Percentiles rank a stretch among this genome's conserved stretches.
Evolutionary conservation across 2,329 filamentous ascomycete species (phyloP).

Genomic region (Penicillium expansum): DNA sequence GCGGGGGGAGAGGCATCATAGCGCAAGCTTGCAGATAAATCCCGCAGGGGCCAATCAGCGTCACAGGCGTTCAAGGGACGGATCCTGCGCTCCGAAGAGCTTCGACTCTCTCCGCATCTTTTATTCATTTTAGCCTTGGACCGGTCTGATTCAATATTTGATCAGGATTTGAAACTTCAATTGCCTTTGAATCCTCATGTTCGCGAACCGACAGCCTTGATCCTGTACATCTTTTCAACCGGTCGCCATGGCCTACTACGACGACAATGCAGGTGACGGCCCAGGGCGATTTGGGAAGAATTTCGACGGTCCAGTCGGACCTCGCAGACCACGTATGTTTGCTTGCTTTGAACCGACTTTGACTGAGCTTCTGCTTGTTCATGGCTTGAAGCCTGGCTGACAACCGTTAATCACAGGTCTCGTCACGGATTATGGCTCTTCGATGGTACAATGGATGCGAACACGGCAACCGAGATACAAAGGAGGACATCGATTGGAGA

Average conservation of each 20-base stretch:
- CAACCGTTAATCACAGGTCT: constrained; percentile 59
- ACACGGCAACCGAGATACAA: constrained; percentile 74
- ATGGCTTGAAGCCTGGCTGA: constrained; percentile 16
- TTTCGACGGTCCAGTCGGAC: constrained; percentile 37
- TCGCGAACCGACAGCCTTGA: not conserved
- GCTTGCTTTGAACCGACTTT: not conserved
- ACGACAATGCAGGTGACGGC: constrained; percentile 38
- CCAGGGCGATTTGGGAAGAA: constrained; percentile 33
- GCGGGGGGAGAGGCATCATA: constrained; percentile 10
- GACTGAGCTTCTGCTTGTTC: not conserved
- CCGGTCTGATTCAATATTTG: not conserved
- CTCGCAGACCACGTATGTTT: constrained; percentile 42
- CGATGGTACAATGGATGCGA: constrained; percentile 87
- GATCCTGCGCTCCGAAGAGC: constrained; percentile 13
- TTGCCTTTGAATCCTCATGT: not conserved
- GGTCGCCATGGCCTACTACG: constrained; percentile 38
- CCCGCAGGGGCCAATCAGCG: constrained; percentile 18
- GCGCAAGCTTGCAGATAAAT: constrained; percentile 12
- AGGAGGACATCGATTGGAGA: constrained; percentile 68
- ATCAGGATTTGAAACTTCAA: not conserved
- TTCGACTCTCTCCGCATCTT: constrained; percentile 13
- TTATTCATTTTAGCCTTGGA: not conserved
- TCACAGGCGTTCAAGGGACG: constrained; percentile 6
- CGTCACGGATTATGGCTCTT: constrained; percentile 89
- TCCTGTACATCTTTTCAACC: constrained; percentile 5